Evolutionary conservation across 768 basidiomycete genomes (phyloP), one percentile per base, ranked within the genome.

Genomic region (Mycena crocata): DNA sequence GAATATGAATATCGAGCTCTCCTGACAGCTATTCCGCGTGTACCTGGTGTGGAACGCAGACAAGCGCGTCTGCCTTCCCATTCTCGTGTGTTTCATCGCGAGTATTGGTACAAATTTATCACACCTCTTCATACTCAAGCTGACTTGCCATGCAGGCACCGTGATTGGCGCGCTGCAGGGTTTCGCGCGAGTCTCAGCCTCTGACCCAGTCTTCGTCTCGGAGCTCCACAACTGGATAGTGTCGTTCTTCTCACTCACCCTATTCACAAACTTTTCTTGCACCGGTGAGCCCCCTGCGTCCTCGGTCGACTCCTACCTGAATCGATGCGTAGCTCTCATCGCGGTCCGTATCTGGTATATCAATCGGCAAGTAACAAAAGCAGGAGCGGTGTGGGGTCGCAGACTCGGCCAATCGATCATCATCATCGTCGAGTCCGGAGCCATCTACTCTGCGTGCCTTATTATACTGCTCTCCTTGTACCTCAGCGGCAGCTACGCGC

Each of bases 211-310:
- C 23, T 82, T 83, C 62, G 72, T 74, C 7, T 55, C 57, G 23
- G 40, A 79, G 46, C 74, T 80, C 21, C 70, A 73, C n/a, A 64
- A 73, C 32, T 82, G 82, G 81, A 82, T 82, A 50, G 62, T 77
- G 12, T 73, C 79, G 2, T 83, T 82, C 73, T 81, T 82, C 62
- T 75, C 76, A 2, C 66, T 79, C 49, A 81, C 81, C 6, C 76
- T 81, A 21, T 67, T 75, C 3, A 81, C 79, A 7, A 82, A 81
- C 69, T 68, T 80, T 42, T 73, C 76, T 44, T 83, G 81, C 56
- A 80, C 80, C n/a, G 45, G 79, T 79, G 54, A 49, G 77, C n/a
- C n/a, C n/a, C n/a, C n/a, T n/a, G n/a, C n/a, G n/a, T n/a, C n/a
- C n/a, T n/a, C n/a, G n/a, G n/a, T n/a, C n/a, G n/a, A n/a, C n/a